Evolutionary conservation across 73 alveolate species (phyloP).

Genomic region (Tetrahymena borealis): DNA sequence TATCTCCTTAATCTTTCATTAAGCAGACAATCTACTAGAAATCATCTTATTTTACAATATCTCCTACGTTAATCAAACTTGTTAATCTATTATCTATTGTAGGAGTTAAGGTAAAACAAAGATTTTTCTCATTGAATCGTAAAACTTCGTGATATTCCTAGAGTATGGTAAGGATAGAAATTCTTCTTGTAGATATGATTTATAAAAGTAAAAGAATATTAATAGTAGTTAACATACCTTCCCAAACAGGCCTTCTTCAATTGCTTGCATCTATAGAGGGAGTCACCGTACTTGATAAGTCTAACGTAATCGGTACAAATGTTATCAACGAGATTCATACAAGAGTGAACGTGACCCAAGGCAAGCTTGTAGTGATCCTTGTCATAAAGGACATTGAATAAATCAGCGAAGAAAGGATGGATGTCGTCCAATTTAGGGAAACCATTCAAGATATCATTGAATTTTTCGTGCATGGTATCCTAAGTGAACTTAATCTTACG

Average conservation of each 20-base stretch:
- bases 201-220: no score
- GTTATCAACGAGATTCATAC: slow-evolving; percentile 83
- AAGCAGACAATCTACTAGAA: no score
- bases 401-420: slow-evolving; percentile 99
- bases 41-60: no score
- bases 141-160: no score
- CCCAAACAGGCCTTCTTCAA: slow-evolving; percentile 94
- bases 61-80: no score
- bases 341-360: slow-evolving; percentile 92
- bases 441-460: slow-evolving; percentile 89
- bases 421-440: slow-evolving; percentile 99
- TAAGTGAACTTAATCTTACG: slow-evolving; percentile 98
- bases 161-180: no score
- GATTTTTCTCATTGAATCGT: no score
- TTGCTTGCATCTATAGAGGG: slow-evolving; percentile 97
- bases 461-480: slow-evolving; percentile 90
- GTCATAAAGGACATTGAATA: slow-evolving; percentile 97
- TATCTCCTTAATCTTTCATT: no score
- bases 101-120: no score
- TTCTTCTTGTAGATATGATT: no score
- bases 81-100: no score
- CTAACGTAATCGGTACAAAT: slow-evolving; percentile 97
- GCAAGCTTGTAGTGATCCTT: slow-evolving; percentile 99
- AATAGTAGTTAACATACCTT: neutral
- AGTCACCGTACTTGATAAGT: slow-evolving; percentile 97